A percentile compares a stretch with the other conserved stretches of the same genome.
phyloP scores from a whole-genome alignment of 768 basidiomycete genomes.

The Pleurotus platypus region DNA sequence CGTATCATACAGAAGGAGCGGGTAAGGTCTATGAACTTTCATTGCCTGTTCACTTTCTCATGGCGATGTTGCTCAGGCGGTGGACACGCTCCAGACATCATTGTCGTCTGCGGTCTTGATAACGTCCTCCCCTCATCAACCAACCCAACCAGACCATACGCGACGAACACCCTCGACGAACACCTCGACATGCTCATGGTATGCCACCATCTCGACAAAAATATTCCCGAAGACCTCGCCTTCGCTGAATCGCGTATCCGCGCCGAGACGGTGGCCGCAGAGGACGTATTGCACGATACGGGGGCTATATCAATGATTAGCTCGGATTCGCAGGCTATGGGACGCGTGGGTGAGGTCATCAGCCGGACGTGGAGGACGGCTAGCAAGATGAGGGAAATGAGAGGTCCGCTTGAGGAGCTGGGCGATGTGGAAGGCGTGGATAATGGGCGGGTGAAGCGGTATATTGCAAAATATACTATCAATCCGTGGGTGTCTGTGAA shows the following conservation, averaged over 20 bases:
- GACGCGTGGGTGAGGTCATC: conserved; percentile 92
- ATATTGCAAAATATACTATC: conserved; percentile 94
- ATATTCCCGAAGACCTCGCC: conserved; percentile 89
- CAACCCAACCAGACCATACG: conserved; percentile 92
- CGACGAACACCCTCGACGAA: conserved; percentile 90
- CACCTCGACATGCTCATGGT: conserved; percentile 99
- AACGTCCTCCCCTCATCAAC: conserved; percentile 97
- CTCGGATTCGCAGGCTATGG: conserved; percentile 98
- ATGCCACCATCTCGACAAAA: conserved; percentile 93
- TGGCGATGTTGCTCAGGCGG: conserved; percentile 47
- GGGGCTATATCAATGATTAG: conserved; percentile 98
- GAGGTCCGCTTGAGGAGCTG: conserved; percentile 67
- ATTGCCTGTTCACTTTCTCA: background rate
- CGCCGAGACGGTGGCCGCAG: conserved; percentile 94
- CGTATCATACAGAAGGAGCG: conserved; percentile 96
- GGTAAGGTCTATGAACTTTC: conserved; percentile 37
- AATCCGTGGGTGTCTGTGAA: conserved; percentile 70
- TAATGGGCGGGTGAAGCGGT: conserved; percentile 91
- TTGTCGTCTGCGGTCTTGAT: conserved; percentile 86
- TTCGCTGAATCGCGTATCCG: conserved; percentile 98
- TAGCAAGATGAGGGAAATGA: conserved; percentile 83
- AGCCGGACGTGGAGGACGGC: conserved; percentile 96
- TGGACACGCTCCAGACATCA: conserved; percentile 97
- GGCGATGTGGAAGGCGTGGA: conserved; percentile 72
- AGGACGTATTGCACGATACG: conserved; percentile 89